phyloP scores from a whole-genome alignment of 192 early-diverging fungal species.

The Lobosporangium transversale region DNA sequence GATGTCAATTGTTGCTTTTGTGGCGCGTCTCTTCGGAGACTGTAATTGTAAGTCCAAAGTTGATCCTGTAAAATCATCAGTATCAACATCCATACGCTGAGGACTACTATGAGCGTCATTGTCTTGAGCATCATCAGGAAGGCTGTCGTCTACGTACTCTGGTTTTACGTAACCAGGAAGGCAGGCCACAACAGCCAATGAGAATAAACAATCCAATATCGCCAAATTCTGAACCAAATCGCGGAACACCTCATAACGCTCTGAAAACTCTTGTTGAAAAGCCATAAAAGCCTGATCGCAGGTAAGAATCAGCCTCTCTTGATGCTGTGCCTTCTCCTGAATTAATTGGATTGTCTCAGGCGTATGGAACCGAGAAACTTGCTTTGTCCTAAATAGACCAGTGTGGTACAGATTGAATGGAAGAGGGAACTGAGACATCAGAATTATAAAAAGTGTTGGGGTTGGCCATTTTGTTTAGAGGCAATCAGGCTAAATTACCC shows the following conservation, averaged over 20 bases:
- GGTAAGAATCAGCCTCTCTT: slow-evolving; percentile 64
- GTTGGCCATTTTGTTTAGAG: too few relatives aligned
- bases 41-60: too few relatives aligned
- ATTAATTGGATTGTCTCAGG: slow-evolving; percentile 64
- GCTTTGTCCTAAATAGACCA: slow-evolving; percentile 64
- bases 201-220: slow-evolving; percentile 73
- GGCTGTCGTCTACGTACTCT: slow-evolving; percentile 54
- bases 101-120: neutral
- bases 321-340: slow-evolving; percentile 62
- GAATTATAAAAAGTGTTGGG: too few relatives aligned
- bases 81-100: slow-evolving; percentile 6
- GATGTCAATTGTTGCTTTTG: slow-evolving; percentile 58
- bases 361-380: slow-evolving; percentile 74
- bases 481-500: slow-evolving; percentile 7
- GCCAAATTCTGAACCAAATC: slow-evolving; percentile 66
- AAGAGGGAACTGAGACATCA: too few relatives aligned
- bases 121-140: too few relatives aligned
- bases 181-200: slow-evolving; percentile 63
- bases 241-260: slow-evolving; percentile 67
- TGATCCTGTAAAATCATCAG: neutral
- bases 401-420: too few relatives aligned
- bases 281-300: slow-evolving; percentile 66
- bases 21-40: neutral
- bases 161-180: slow-evolving; percentile 71
- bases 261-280: slow-evolving; percentile 65